Evolutionary conservation across 31 red algal genomes (phyloP).

Genomic region (Odonthalia washingtoniensis): DNA sequence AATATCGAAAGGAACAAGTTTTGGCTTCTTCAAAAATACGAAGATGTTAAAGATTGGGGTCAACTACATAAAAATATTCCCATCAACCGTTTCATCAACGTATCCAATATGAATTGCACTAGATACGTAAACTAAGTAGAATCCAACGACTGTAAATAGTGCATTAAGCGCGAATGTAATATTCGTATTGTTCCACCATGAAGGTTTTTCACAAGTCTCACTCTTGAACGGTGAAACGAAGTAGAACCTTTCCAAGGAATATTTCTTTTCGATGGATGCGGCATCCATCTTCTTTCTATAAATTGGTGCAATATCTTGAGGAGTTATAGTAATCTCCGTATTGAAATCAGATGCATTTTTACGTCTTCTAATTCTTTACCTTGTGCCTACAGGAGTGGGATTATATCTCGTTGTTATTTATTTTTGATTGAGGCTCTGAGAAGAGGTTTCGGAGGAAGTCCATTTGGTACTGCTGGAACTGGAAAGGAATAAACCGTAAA

Average conservation of each 20-base stretch:
- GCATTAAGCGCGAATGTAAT: slow-evolving; percentile 88
- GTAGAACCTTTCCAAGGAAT: slow-evolving; percentile 76
- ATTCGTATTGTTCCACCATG: slow-evolving; percentile 96
- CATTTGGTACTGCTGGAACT: slow-evolving; percentile 86
- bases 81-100: slow-evolving; percentile 74
- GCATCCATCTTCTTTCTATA: slow-evolving; percentile 65
- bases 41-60: neutral
- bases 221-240: slow-evolving; percentile 95
- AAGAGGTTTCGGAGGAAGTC: slow-evolving; percentile 78
- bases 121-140: slow-evolving; percentile 73
- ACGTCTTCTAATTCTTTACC: no score
- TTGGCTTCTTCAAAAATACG: neutral
- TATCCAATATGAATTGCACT: slow-evolving; percentile 92
- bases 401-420: slow-evolving; percentile 71
- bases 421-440: no score
- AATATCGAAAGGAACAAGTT: no score
- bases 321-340: slow-evolving; percentile 67
- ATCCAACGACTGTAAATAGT: slow-evolving; percentile 67
- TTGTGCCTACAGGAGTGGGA: no score
- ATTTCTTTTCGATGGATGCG: slow-evolving; percentile 50
- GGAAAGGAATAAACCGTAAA: slow-evolving; percentile 91
- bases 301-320: slow-evolving; percentile 71
- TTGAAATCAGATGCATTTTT: slow-evolving; percentile 65
- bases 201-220: slow-evolving; percentile 86
- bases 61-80: slow-evolving; percentile 66